These are phyloP conservation scores for Mytilinidion resinicola DNA, from an alignment of 495 filamentous ascomycete genomes.

Conservation along the genomic window DNA sequence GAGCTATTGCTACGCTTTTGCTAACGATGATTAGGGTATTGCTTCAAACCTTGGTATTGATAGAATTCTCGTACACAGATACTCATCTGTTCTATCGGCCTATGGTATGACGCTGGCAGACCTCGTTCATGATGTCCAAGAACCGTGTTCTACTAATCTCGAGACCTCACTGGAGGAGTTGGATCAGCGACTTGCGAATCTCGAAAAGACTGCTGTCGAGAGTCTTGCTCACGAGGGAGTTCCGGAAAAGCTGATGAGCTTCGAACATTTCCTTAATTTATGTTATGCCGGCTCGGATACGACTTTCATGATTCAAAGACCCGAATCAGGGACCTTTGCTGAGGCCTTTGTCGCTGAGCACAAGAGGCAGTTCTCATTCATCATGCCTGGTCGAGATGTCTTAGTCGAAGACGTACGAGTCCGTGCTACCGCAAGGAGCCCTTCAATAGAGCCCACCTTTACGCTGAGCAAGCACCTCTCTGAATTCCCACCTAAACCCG, in stretches of 20 bases:
- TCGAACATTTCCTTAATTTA: conserved; percentile 49
- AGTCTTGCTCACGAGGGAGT: conserved; percentile 7
- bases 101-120: conserved; percentile 19
- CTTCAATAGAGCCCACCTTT: conserved; percentile 4
- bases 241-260: neutral
- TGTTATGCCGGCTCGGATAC: conserved; percentile 51
- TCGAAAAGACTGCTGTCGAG: conserved; percentile 6
- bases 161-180: conserved; percentile 8
- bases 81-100: conserved; percentile 12
- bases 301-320: conserved; percentile 43
- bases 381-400: conserved; percentile 43
- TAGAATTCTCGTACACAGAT: conserved; percentile 12
- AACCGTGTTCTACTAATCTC: conserved; percentile 5
- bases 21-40: neutral
- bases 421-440: conserved; percentile 14
- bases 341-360: conserved; percentile 45
- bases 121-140: conserved; percentile 14
- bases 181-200: neutral
- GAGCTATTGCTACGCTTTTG: neutral
- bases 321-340: conserved; percentile 34
- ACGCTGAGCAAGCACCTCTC: conserved; percentile 1
- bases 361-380: conserved; percentile 48
- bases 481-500: neutral
- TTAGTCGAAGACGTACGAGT: conserved; percentile 51
- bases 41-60: conserved; percentile 10